Evolutionary conservation across 768 basidiomycete species (phyloP), one percentile per base, ranked within the genome.

Genomic region (Kwoniella sp.): DNA sequence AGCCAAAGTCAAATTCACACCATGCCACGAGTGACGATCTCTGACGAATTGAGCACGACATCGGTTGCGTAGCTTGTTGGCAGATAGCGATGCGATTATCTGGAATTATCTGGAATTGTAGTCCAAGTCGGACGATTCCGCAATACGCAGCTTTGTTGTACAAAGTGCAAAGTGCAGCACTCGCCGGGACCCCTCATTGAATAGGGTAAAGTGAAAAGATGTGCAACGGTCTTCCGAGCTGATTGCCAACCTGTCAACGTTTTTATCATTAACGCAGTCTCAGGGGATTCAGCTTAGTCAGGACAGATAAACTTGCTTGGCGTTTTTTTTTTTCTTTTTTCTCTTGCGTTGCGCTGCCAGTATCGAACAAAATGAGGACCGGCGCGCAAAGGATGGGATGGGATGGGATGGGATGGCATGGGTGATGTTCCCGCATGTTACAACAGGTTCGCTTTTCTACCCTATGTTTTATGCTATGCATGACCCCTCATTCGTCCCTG

Each of bases 141-240:
- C 40, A 15, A 15, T 19, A 9, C 8, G 10, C 40, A 13, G 13
- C 33, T 13, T 6, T 33, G 40, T 19, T 15, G 40, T 19, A 6
- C 17, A 15, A 10, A 10, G 8, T 44, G 8, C 8, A 4, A 44
- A 6, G 7, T 44, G 10, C 17, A 9, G 8, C 40, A 44, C 17
- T 19, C 3, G 40, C 17, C 40, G 40, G 40, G 40, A 44, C 40
- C 40, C 40, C 40, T 44, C 40, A 44, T 44, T 44, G 40, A 9
- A 19, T 19, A 44, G 17, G 40, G 40, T 9, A 10, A 4, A 44
- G 40, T 3, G 8, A 33, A 3, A 10, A 9, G 40, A 44, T 44
- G 40, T 44, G 40, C 40, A 57, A 46, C 40, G 55, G 55, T 29
- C 55, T 47, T 57, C 55, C 55, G 55, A 57, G 55, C 55, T 57